A percentile compares a stretch with the other conserved stretches of the same genome.
Conservation (phyloP, 345 rosid genomes). For the Sisymbrium altissimum region DNA sequence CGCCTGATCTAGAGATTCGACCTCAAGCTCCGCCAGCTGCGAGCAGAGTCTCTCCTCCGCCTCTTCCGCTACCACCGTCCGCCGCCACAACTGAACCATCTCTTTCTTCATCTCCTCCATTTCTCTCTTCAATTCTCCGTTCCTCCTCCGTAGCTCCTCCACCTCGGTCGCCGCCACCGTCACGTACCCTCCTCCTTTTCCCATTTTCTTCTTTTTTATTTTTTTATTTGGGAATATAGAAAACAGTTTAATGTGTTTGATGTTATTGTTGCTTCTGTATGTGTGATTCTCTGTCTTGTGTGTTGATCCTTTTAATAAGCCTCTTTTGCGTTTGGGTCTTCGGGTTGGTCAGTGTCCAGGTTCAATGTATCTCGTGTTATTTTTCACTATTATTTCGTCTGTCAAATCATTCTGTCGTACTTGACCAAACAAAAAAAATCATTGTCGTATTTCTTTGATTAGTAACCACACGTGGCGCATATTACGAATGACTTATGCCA, state of each 20-base stretch:
- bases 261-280: no score
- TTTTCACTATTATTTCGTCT: background rate
- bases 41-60: constrained; percentile 81
- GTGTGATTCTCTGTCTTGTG: background rate
- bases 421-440: no score
- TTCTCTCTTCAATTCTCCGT: constrained; percentile 52
- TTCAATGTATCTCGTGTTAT: constrained; percentile 54
- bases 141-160: constrained; percentile 44
- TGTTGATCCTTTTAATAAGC: constrained; percentile 22
- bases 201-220: background rate
- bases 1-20: constrained; percentile 66
- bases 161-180: constrained; percentile 6
- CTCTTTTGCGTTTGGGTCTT: constrained; percentile 3
- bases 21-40: constrained; percentile 85
- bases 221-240: background rate
- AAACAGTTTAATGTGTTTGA: no score
- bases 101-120: constrained; percentile 22
- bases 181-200: constrained; percentile 5
- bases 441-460: background rate
- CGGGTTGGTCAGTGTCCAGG: constrained; percentile 44
- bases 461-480: constrained; percentile 1
- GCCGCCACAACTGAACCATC: constrained; percentile 38
- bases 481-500: background rate
- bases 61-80: constrained; percentile 69
- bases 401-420: background rate